Evolutionary conservation across 352 stramenopile genomes (phyloP), one percentile per base, ranked within the genome.

Genomic region (Pythium scleroteichum): DNA sequence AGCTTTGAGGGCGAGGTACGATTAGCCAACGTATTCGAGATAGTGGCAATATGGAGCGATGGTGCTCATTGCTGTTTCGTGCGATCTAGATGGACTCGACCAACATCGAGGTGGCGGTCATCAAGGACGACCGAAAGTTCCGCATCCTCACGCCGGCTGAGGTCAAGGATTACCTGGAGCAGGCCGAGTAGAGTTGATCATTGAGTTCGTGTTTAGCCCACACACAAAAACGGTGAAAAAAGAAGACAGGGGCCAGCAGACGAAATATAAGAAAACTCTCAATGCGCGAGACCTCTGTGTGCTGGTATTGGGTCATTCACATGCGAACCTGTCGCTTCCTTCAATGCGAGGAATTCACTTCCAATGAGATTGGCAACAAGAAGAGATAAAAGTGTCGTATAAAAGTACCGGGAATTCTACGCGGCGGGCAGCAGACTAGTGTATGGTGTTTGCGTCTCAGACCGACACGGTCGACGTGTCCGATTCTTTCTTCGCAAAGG

Each of bases 81-180:
- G 29, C 29, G 29, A n/a, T n/a, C n/a, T 10, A 98, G 88, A 99
- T 99, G 96, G 98, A 97, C 69, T 90, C 97, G 55, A 83, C 94
- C 66, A 99, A 99, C 75, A 99, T 99, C 75, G 94, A 99, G 79
- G 93, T 99, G 20, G 98, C 91, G 38, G 91, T 99, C 54, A 97
- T 99, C 52, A 94, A 93, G 64, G 92, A 89, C 44, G 95, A 99
- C 82, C 95, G 96, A 62, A 98, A 98, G 73, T 99, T 99, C 78
- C 79, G 88, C 54, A 82, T 99, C 66, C 86, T 99, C 62, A 99
- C 91, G 41, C 95, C 95, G 2, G 92, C 92, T 35, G 96, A 99
- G 79, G 96, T 99, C 71, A 98, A 98, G 76, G 98, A 99, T 84
- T 99, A 99, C 89, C 80, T 99, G 59, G 96, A 99, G 73, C 97